These are phyloP conservation scores for Aspergillus vadensis DNA, from an alignment of 2,329 filamentous ascomycete genomes.

Conservation along the genomic window DNA sequence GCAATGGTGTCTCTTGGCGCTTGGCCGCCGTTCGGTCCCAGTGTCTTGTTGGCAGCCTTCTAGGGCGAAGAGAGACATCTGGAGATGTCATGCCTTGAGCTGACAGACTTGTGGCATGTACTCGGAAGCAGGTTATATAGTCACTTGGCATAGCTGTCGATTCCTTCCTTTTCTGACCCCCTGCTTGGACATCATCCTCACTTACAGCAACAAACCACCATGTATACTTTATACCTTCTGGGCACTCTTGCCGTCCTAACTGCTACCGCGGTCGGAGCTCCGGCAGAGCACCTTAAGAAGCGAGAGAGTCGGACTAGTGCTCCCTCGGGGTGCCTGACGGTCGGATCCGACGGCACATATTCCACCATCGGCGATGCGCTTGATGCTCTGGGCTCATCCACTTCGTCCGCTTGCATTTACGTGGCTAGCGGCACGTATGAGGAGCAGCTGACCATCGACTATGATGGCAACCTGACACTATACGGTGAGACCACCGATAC, in stretches of 20 bases:
- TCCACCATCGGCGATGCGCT: conserved; percentile 31
- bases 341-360: conserved; percentile 26
- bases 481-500: conserved; percentile 37
- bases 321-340: conserved; percentile 29
- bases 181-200: neutral
- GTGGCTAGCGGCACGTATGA: conserved; percentile 35
- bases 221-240: conserved; percentile 16
- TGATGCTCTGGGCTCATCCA: conserved; percentile 26
- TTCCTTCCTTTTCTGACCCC: neutral
- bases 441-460: conserved; percentile 35
- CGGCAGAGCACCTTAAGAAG: conserved; percentile 7
- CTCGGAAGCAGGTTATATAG: neutral
- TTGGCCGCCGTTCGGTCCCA: neutral
- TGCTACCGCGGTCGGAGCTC: conserved; percentile 5
- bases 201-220: neutral
- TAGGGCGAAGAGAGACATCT: no score
- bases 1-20: neutral
- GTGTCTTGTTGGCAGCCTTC: no score
- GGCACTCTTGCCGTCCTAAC: conserved; percentile 15
- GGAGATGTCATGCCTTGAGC: neutral
- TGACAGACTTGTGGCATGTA: neutral
- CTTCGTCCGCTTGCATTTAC: conserved; percentile 35
- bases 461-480: conserved; percentile 31
- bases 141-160: neutral
- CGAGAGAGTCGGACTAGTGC: conserved; percentile 22